Evolutionary conservation across 768 basidiomycete species (phyloP), one percentile per base, ranked within the genome.

Genomic region (Russula ochroleuca): DNA sequence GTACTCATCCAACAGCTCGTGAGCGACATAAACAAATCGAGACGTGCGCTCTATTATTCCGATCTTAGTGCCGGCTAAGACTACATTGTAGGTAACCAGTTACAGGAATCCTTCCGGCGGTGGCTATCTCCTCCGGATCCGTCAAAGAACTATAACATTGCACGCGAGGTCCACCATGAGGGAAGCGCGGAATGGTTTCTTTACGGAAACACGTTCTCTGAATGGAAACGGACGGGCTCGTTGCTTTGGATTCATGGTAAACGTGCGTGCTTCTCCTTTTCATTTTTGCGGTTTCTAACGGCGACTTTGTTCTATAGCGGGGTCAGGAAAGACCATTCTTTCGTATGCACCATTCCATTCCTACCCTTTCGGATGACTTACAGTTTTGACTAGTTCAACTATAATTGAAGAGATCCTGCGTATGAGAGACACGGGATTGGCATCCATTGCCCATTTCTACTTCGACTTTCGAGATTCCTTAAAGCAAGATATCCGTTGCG

Each of bases 41-140:
- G 45, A 47, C 45, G 45, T 53, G 21, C 31, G 51, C 37, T 23
- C 52, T 23, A 37, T 37, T 51, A 35, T 25, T 7, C 6, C 7
- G 8, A 0, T 15, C 1, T n/a, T 1, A 14, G n/a, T 14, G 5
- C n/a, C 3, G 6, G 11, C 41, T 43, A 7, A 31, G n/a, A 28
- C 1, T 13, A 28, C 13, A 5, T 43, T 9, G 2, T 23, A 56
- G 55, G 55, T 5, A 19, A 38, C 38, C 9, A 7, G 11, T 19
- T 56, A n/a, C 40, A 43, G 2, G 25, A 43, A 28, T 14, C 4
- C 2, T 13, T 43, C n/a, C 15, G 40, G n/a, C 19, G 17, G 2
- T 56, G 55, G 55, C 13, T 56, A 4, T 43, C 40, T 11, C 55
- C 41, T 2, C 55, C 55, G 2, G 55, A 56, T n/a, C 40, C 55